Percentiles rank a stretch among this genome's conserved stretches.
These are phyloP conservation scores for Babesia ovis DNA, from an alignment of 169 alveolate genomes.

Conservation along the genomic window DNA sequence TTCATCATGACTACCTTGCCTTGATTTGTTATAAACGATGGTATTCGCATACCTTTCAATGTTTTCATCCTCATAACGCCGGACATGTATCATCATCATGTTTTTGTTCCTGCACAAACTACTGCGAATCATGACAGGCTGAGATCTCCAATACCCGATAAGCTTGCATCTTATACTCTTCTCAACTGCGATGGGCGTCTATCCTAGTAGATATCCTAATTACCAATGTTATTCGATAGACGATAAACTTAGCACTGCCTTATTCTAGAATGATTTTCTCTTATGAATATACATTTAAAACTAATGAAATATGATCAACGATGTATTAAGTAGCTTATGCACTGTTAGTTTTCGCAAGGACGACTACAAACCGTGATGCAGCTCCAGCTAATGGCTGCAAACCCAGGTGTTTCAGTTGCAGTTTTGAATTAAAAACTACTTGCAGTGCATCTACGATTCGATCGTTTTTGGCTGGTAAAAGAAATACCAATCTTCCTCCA, in stretches of 20 bases:
- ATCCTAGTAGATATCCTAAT: background rate
- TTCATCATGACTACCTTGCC: too few species aligned
- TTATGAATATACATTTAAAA: background rate
- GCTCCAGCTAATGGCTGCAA: slow-evolving; percentile 57
- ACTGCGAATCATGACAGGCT: too few species aligned
- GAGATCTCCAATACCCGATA: too few species aligned
- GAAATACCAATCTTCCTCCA: slow-evolving; percentile 80
- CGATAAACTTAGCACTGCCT: background rate
- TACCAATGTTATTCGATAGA: background rate
- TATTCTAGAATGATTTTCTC: background rate
- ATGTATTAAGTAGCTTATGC: background rate
- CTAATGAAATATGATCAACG: too few species aligned
- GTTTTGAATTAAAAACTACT: slow-evolving; percentile 4
- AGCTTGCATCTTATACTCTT: too few species aligned
- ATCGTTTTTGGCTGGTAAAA: slow-evolving; percentile 73
- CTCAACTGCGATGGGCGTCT: background rate
- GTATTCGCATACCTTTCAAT: too few species aligned
- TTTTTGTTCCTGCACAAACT: too few species aligned
- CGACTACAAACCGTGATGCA: slow-evolving; percentile 50
- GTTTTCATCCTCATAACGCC: too few species aligned
- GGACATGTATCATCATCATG: too few species aligned
- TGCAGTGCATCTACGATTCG: slow-evolving; percentile 26
- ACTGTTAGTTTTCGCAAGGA: slow-evolving; percentile 5
- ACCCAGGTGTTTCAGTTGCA: slow-evolving; percentile 36
- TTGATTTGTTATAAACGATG: too few species aligned